phyloP scores from a whole-genome alignment of 495 filamentous ascomycete genomes.

The Xeromyces bisporus region DNA sequence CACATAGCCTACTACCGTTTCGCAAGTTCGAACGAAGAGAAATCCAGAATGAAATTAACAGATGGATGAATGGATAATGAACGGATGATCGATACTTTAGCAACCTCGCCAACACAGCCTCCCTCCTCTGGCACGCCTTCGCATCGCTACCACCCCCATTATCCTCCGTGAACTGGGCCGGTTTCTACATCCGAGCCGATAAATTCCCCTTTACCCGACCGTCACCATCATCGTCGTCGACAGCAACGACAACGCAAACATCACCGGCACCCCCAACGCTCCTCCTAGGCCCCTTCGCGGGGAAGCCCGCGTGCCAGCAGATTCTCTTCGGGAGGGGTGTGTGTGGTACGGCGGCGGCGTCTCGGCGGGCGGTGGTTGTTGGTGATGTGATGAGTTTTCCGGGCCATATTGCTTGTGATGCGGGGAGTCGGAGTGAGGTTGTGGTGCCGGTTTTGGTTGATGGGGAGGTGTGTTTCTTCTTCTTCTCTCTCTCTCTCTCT shows the following conservation, averaged over 20 bases:
- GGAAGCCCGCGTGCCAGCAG: constrained; percentile 74
- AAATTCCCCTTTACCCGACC: constrained; percentile 17
- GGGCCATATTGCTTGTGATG: constrained; percentile 86
- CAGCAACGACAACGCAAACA: neutral
- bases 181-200: constrained; percentile 72
- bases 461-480: constrained; percentile 32
- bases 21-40: neutral
- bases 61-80: constrained; percentile 1
- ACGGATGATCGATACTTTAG: too few relatives aligned
- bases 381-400: constrained; percentile 61
- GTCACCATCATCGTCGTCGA: constrained; percentile 6
- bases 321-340: constrained; percentile 69
- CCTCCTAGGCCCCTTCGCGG: constrained; percentile 77
- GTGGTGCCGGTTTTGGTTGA: constrained; percentile 61
- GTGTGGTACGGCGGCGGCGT: constrained; percentile 60
- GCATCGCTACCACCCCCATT: constrained; percentile 61
- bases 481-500: neutral
- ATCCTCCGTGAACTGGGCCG: constrained; percentile 69
- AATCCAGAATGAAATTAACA: constrained; percentile 1
- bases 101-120: constrained; percentile 71
- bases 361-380: constrained; percentile 49
- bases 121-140: constrained; percentile 76
- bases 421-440: constrained; percentile 69
- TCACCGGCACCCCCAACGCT: constrained; percentile 23
- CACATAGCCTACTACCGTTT: too few relatives aligned